phyloP scores from a whole-genome alignment of 2,329 filamentous ascomycete species.

The Reticulascus tulasneorum region DNA sequence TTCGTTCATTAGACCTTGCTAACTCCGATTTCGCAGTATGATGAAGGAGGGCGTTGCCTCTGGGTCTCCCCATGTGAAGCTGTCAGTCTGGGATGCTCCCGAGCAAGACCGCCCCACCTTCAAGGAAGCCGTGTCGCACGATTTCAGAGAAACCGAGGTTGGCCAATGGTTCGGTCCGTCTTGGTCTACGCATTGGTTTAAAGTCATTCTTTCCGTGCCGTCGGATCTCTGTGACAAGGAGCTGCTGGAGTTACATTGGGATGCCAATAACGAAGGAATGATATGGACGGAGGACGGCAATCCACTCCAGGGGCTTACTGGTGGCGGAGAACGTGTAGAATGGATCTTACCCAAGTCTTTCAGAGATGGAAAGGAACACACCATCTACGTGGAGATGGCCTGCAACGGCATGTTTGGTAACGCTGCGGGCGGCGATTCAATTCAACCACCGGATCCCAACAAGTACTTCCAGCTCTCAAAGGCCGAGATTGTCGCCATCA shows the following conservation, averaged over 20 bases:
- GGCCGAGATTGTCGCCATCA: slow-evolving; percentile 86
- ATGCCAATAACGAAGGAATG: slow-evolving; percentile 89
- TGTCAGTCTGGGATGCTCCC: slow-evolving; percentile 83
- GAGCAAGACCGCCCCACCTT: slow-evolving; percentile 78
- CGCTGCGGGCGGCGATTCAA: slow-evolving; percentile 75
- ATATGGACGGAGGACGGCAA: slow-evolving; percentile 90
- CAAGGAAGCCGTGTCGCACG: slow-evolving; percentile 70
- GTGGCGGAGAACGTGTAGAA: slow-evolving; percentile 81
- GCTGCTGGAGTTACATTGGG: slow-evolving; percentile 93
- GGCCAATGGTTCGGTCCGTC: slow-evolving; percentile 85
- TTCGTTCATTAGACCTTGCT: slow-evolving; percentile 6
- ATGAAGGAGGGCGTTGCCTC: slow-evolving; percentile 64
- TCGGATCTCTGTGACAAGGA: slow-evolving; percentile 68
- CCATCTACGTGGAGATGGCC: slow-evolving; percentile 95
- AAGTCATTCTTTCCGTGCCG: slow-evolving; percentile 74
- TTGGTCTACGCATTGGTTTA: slow-evolving; percentile 99
- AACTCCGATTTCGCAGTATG: slow-evolving; percentile 47
- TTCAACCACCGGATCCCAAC: slow-evolving; percentile 85
- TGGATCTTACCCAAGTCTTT: slow-evolving; percentile 84
- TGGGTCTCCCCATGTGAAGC: slow-evolving; percentile 73
- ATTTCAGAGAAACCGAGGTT: slow-evolving; percentile 70
- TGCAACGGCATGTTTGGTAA: slow-evolving; percentile 99
- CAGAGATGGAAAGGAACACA: slow-evolving; percentile 80
- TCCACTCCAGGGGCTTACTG: slow-evolving; percentile 86
- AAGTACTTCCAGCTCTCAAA: slow-evolving; percentile 71